Evolutionary conservation across 805 yeast species (phyloP), one percentile per base, ranked within the genome.

Genomic region (Wickerhamiella kurtzmanii): DNA sequence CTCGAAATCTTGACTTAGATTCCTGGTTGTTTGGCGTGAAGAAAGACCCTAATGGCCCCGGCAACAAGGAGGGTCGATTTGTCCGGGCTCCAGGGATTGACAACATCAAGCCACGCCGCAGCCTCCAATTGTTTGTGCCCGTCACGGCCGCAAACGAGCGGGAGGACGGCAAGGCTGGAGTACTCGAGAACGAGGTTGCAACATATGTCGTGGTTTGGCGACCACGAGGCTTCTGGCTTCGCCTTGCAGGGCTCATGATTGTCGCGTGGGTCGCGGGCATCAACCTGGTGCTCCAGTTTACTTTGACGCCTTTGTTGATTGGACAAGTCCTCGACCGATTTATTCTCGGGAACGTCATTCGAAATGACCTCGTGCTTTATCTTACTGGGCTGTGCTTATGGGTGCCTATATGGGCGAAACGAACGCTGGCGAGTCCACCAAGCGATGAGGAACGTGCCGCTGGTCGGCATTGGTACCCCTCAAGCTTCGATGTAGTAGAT

Each of bases 31-130:
- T 64, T 55, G 43, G 63, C 53, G 60, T 62, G 32, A 61, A 66
- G 2, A 20, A 68, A 2, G 79, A 79, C 54, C 57, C 61, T 9
- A 64, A 64, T 2, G 62, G 74, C 47, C 77, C 82, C 0, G 77
- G 75, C 43, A 82, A 82, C 58, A 77, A 84, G 5, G 81, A 84
- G 61, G 98, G 98, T 2, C 67, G 69, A 42, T 81, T 75, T 56
- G 76, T 88, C 32, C 75, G 97, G 48, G 98, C 87, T 1, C 98
- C 98, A 0, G 80, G 77, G 49, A 75, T 75, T 53, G 96, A 88
- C 59, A 79, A 79, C 15, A 78, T 81, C 18, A 76, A 89, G 0
- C 67, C 86, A 48, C 73, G 72, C 43, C 77, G 71, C 52, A 74
- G 75, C 54, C 47, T 54, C 20, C 73, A 75, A 42, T 64, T 87